Percentiles rank a stretch among this genome's conserved stretches.
Conservation (phyloP, 2,329 filamentous ascomycete species). For the Ceratocystis cubensis region DNA sequence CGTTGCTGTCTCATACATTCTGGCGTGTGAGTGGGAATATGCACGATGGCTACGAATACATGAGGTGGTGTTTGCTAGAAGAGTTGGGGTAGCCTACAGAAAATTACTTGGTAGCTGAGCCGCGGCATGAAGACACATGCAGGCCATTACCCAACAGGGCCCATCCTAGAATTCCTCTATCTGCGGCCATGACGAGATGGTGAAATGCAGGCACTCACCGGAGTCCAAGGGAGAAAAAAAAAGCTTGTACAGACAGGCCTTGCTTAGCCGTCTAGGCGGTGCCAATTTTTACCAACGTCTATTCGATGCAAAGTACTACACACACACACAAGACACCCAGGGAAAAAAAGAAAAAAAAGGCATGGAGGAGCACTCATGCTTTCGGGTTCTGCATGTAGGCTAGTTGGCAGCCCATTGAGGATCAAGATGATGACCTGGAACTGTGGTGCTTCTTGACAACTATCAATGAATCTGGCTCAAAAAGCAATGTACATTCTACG, state of each 20-base stretch:
- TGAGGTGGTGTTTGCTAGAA: neutral
- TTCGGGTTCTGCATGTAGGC: conserved; percentile 1
- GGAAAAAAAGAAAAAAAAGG: neutral
- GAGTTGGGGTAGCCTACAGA: neutral
- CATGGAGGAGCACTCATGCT: neutral
- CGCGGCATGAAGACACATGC: neutral
- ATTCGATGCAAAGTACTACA: neutral
- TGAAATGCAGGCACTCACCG: neutral
- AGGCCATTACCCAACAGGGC: neutral
- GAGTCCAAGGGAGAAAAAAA: neutral
- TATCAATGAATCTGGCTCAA: neutral
- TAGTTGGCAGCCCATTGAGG: conserved; percentile 6
- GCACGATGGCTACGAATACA: neutral
- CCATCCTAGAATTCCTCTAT: neutral
- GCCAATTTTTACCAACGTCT: neutral
- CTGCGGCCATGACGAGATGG: neutral
- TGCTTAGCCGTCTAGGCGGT: neutral
- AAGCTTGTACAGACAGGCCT: neutral
- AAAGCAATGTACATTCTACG: neutral
- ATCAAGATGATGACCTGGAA: conserved; percentile 9
- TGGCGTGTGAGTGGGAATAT: neutral
- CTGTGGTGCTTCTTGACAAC: conserved; percentile 3
- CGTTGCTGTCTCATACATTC: neutral
- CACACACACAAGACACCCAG: neutral
- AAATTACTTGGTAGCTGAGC: neutral